Evolutionary conservation across 805 yeast species (phyloP), one percentile per base, ranked within the genome.

Genomic region (Metschnikowia hibisci): DNA sequence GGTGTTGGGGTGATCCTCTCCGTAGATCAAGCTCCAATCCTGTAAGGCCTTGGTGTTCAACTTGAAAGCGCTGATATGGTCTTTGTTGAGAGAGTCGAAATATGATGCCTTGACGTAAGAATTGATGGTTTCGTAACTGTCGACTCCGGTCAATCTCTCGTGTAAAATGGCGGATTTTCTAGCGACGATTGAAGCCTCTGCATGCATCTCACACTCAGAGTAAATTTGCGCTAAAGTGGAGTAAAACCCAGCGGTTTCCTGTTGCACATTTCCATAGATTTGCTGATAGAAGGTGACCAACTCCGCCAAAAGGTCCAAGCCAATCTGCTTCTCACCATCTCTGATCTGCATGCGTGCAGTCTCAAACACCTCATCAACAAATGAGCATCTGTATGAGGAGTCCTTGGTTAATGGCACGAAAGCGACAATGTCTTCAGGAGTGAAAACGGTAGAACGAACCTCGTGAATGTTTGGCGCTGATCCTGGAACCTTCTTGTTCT

Each of bases 111-210:
- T 88, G 54, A 82, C 73, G 60, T 84, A 78, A 32, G 87, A 71
- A 51, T 87, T 75, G 30, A 87, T 63, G 20, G 90, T 77, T 50
- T 88, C 91, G 55, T 77, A 78, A 11, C 93, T 78, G 58, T 91
- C 98, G 49, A 81, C 63, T 48, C 99, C 99, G 40, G 71, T 63
- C 10, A 81, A 74, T 66, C 98, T 81, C 71, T 91, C 98, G 46
- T 82, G 73, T 47, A 89, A 78, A 31, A 79, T 69, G 48, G 81
- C 75, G 2, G 96, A 79, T 60, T 78, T 82, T 53, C 93, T 79
- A 13, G 82, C 77, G 51, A 78, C 68, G 10, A 73, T 75, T 41
- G 80, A 72, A 10, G 96, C 89, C 51, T 79, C 81, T 18, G 69
- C 66, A 15, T 66, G 60, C 53, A 76, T 65, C 12, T 80, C 80